Base-by-base conservation (phyloP, 108 stramenopile species). In the Skeletonema grethae region DNA sequence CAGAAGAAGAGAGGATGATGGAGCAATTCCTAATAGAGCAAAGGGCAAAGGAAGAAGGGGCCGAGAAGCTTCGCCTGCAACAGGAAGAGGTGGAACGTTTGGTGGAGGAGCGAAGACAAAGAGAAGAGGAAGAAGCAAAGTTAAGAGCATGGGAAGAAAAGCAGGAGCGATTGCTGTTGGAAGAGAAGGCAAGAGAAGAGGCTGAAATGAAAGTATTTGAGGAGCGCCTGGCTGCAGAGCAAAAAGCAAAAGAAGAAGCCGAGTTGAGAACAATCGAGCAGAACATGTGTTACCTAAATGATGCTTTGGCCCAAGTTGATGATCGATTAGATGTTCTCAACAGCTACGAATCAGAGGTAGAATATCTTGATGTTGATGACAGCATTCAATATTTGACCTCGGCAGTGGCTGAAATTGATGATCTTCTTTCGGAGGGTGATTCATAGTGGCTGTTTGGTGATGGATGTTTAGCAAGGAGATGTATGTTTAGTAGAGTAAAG, bases 131-230 rank as follows among this genome's bases (percentile, higher is more conserved):
- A 24, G 50, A 53, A 53, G 50, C 50, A 7, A 22, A 22, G 18
- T 53, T 53, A n/a, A 53, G 20, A 24, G 50, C 22, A 24, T 53
- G 50, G 50, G 50, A 53, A 53, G 50, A 53, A 5, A 6, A 24
- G 7, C 16, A 53, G 22, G 50, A 53, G 50, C 50, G 50, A 9
- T 22, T 53, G 50, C 22, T 53, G 5, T 8, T 22, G 22, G 50
- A 53, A 22, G 50, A 53, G 50, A 53, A 22, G 50, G 50, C 50
- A 53, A 53, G 22, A 53, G 50, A 53, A 53, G 22, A 53, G 18
- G 50, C 50, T 6, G 50, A 53, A 22, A 53, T 53, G 50, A 53
- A 53, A 7, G 2, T 24, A 9, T 53, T 53, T 22, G 50, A 53
- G 18, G 50, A 53, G 22, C 50, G 50, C 2, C n/a, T 53, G 22